Evolutionary conservation across 2,329 filamentous ascomycete genomes (phyloP), one percentile per base, ranked within the genome.

Genomic region (Nemania sp.): DNA sequence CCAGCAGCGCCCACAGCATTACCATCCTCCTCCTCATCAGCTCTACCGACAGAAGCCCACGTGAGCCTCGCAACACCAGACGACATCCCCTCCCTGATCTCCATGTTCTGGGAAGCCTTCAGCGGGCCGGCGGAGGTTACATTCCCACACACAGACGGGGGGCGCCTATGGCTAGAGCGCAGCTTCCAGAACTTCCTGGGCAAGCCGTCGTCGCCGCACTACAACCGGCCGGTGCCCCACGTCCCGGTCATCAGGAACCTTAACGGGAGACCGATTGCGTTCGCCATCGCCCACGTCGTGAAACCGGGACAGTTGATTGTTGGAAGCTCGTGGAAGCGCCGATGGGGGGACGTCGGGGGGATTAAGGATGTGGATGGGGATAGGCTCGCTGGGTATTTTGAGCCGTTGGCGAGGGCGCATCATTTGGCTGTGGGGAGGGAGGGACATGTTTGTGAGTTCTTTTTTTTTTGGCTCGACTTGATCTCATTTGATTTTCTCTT

Each of bases 41-140:
- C n/a, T n/a, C n/a, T n/a, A n/a, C n/a, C n/a, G n/a, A n/a, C 17
- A 12, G 36, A 17, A 22, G 17, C 44, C 15, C 59, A 57, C 49
- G 63, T 65, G 26, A 56, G 52, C 46, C 36, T 65, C 5, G 64
- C 64, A 15, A 66, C 39, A 4, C 41, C 48, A 9, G 60, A 62
- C 26, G 60, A 66, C 28, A 62, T 66, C 31, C 53, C 62, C 6
- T 57, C 57, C 11, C 52, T 65, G 14, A 45, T 64, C 34, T 49
- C 55, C 36, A 63, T 67, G 22, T 64, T 64, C 51, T 62, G 60
- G 61, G 63, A 63, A 43, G 61, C 64, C 4, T 66, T 63, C 30
- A 57, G 48, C 41, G 60, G 60, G 9, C 61, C 63, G 3, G 64
- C 56, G 5, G 63, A 64, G 34, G 31, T 52, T 14, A 43, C 61